These are phyloP conservation scores for Apiospora aurea DNA, from an alignment of 2,329 filamentous ascomycete genomes.

Conservation along the genomic window DNA sequence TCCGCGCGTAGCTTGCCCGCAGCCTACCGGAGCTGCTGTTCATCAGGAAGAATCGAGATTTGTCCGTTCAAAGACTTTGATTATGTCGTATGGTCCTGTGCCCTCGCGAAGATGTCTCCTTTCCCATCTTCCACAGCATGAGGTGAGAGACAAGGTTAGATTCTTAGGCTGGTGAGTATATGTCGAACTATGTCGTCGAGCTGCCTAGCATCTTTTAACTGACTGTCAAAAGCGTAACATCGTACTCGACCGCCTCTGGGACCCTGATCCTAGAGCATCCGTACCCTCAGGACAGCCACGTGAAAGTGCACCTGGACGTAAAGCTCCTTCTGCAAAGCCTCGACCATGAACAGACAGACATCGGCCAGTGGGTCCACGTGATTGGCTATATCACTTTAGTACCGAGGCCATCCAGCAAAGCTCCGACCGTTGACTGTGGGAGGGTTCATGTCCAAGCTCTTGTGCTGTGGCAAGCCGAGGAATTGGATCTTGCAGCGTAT, in stretches of 20 bases:
- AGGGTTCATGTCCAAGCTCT: constrained; percentile 71
- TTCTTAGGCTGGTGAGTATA: constrained; percentile 87
- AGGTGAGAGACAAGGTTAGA: constrained; percentile 79
- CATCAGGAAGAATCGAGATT: not conserved
- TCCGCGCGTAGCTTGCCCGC: not conserved
- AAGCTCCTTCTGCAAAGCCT: constrained; percentile 73
- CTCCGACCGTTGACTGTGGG: constrained; percentile 29
- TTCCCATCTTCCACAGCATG: constrained; percentile 59
- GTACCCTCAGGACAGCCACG: constrained; percentile 56
- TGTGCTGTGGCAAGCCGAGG: constrained; percentile 78
- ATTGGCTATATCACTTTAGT: constrained; percentile 74
- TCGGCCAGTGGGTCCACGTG: constrained; percentile 90
- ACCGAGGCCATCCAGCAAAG: constrained; percentile 25
- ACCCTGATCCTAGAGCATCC: constrained; percentile 73
- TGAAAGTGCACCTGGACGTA: constrained; percentile 71
- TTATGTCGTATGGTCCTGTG: constrained; percentile 65
- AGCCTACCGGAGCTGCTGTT: not conserved
- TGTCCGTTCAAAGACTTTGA: not conserved
- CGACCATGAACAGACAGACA: constrained; percentile 66
- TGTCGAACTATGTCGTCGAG: not conserved
- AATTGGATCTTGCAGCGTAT: constrained; percentile 75
- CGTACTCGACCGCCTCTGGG: constrained; percentile 61
- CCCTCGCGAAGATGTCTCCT: constrained; percentile 72
- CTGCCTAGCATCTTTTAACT: not conserved
- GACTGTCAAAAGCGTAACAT: constrained; percentile 51